These are phyloP conservation scores for Saccharomycopsis sp. DNA, from an alignment of 805 yeast genomes.

Conservation along the genomic window DNA sequence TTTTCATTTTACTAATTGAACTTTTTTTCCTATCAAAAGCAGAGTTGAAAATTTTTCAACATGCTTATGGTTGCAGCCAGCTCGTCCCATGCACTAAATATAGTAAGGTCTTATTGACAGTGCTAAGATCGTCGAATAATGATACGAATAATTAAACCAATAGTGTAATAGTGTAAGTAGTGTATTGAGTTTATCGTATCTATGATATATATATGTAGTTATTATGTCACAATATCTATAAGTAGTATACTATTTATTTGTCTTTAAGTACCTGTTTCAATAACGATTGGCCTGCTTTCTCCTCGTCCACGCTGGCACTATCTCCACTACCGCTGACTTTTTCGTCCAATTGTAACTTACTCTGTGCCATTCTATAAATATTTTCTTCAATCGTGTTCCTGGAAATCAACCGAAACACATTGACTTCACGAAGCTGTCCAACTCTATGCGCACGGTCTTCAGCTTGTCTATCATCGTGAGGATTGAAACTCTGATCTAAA, in stretches of 20 bases:
- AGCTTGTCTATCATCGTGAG: conserved; percentile 98
- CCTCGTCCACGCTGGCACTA: not conserved
- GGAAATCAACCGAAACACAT: conserved; percentile 68
- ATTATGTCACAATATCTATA: not conserved
- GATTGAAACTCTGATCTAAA: conserved; percentile 92
- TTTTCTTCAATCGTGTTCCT: conserved; percentile 82
- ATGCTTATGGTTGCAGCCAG: too few relatives aligned
- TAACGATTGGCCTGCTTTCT: not conserved
- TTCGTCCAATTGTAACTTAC: conserved; percentile 77
- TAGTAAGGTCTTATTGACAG: too few relatives aligned
- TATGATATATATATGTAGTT: too few relatives aligned
- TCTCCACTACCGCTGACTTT: conserved; percentile 13
- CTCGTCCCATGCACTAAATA: too few relatives aligned
- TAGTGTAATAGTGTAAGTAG: too few relatives aligned
- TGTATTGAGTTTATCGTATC: too few relatives aligned
- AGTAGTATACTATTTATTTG: too few relatives aligned
- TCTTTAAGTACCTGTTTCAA: not conserved
- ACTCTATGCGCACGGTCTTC: conserved; percentile 98
- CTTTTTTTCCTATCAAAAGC: not conserved
- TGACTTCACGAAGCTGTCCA: conserved; percentile 83
- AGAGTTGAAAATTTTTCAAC: not conserved
- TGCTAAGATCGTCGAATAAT: too few relatives aligned
- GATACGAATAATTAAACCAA: too few relatives aligned
- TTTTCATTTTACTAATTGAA: conserved; percentile 1
- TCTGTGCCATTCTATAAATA: conserved; percentile 77